Evolutionary conservation across 2,329 filamentous ascomycete species (phyloP), one percentile per base, ranked within the genome.

Genomic region (Penicillium sp.): DNA sequence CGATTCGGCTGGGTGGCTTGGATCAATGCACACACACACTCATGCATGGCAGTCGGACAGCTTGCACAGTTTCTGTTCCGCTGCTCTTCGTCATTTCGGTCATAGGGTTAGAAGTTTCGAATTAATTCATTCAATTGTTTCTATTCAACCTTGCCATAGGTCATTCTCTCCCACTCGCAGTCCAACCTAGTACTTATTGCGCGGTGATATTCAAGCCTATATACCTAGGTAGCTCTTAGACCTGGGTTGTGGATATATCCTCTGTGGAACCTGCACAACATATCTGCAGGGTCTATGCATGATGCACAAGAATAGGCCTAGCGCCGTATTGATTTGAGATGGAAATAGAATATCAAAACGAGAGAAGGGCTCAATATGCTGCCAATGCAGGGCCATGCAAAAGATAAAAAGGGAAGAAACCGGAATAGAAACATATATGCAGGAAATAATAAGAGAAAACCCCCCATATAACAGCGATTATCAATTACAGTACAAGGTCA

Each of bases 391-490:
- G 36, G 60, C 60, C 23, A 63, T 65, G 60, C 59, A 59, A 48
- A 48, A 19, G 7, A 9, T 23, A 34, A 34, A 9, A 25, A 44
- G 38, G 8, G 15, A n/a, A 27, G 41, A 23, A 44, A 33, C 5
- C 4, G 31, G 31, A 25, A 25, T 11, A 27, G 27, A 52, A 39
- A 58, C 53, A 64, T 64, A 61, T 66, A 59, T 66, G 63, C 63
- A 58, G 21, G 2, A 59, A 40, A 39, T 40, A 47, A 33, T 21
- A 39, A 39, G 44, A 50, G 29, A 41, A 46, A 31, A 15, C 36
- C 56, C 47, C 51, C 44, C 48, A 44, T 47, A 34, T 50, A 53
- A 58, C 48, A 45, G 54, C 56, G 29, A 63, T 58, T 61, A 49
- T 57, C 50, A 44, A 57, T 54, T 48, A 64, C 63, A 60, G 53